Evolutionary conservation across 2,329 filamentous ascomycete genomes (phyloP), one percentile per base, ranked within the genome.

Genomic region (Cordyceps farinosa): DNA sequence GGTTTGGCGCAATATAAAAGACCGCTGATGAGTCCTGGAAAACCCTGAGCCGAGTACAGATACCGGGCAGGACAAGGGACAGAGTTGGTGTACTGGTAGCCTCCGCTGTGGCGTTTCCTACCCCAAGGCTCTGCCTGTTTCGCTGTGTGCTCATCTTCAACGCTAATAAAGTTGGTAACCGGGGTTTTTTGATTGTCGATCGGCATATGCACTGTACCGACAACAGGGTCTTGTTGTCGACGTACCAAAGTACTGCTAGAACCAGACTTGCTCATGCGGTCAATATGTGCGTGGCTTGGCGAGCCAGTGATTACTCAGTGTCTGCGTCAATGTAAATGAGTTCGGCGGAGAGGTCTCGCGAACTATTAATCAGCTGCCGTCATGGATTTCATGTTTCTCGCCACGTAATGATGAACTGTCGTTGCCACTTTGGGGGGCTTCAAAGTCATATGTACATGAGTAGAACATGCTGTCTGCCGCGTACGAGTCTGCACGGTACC

Each of bases 91-190:
- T 5, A 17, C 22, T 22, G 22, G 22, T 22, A 53, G 54, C 54
- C 54, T 57, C 40, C 54, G 30, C 54, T 57, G 54, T 57, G 54
- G 54, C 54, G 54, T 57, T 44, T 30, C 22, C 22, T 22, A 22
- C 22, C 22, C 22, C 22, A 22, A 22, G 22, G 22, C 22, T 22
- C 22, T 22, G 22, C 22, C 22, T 22, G 22, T 22, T 22, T 22
- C 22, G 22, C 22, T 22, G 22, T 22, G 22, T 22, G 22, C 45
- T 57, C 42, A 48, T 36, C 44, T 10, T 36, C 44, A 36, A 38
- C 38, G 27, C 53, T 50, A 38, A 58, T 50, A 38, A 58, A 50
- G n/a, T 40, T 13, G 47, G 27, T n/a, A 27, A 8, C 32, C 32
- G 34, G 17, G 32, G 29, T 27, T 51, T 42, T 42, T 51, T 32